Evolutionary conservation across 495 filamentous ascomycete species (phyloP).

Genomic region (Xylaria bambusicola): DNA sequence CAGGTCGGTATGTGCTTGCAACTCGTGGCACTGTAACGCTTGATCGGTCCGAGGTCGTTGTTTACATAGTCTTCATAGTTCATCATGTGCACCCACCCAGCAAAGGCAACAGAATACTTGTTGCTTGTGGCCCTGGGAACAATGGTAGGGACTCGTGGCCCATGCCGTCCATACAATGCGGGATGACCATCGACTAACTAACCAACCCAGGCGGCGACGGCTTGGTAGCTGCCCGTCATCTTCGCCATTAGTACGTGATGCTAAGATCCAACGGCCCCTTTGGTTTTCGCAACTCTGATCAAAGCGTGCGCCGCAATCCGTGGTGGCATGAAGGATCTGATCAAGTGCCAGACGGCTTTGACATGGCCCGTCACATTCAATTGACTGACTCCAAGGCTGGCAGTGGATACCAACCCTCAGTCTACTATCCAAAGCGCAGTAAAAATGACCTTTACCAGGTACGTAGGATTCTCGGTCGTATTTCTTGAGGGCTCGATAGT

Average conservation of each 20-base stretch:
- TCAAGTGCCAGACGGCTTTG: too few species aligned
- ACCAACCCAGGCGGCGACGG: conserved; percentile 76
- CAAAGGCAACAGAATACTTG: conserved; percentile 72
- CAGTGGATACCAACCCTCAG: conserved; percentile 75
- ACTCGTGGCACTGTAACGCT: background rate
- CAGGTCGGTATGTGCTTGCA: conserved; percentile 68
- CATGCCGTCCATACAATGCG: background rate
- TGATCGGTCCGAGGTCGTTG: background rate
- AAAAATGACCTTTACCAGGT: conserved; percentile 90
- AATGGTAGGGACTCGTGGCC: conserved; percentile 62
- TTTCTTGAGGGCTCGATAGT: too few species aligned
- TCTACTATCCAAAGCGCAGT: conserved; percentile 91
- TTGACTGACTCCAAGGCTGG: background rate
- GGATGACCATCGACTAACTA: conserved; percentile 31
- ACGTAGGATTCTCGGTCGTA: conserved; percentile 15
- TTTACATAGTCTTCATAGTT: conserved; percentile 50
- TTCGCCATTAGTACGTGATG: conserved; percentile 77
- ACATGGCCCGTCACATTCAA: background rate
- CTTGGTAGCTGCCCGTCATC: conserved; percentile 89
- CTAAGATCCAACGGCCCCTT: too few species aligned
- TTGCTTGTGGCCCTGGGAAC: conserved; percentile 93
- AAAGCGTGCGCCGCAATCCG: too few species aligned
- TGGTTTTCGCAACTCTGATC: too few species aligned
- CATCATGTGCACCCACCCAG: conserved; percentile 78
- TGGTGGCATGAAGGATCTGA: too few species aligned